Evolutionary conservation across 768 basidiomycete species (phyloP), one percentile per base, ranked within the genome.

Genomic region (Tubosaeta sp.): DNA sequence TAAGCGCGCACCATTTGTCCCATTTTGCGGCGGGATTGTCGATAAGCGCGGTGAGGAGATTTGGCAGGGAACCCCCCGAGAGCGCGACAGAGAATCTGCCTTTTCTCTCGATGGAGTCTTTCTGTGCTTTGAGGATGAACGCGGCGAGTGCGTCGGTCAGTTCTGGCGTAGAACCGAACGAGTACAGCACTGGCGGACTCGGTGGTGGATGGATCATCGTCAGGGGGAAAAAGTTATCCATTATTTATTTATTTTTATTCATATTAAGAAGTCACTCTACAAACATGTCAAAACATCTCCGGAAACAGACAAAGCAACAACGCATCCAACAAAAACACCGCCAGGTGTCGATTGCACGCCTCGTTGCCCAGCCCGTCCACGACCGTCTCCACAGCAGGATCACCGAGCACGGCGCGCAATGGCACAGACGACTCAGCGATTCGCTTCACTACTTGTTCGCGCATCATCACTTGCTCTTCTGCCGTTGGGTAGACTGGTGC

Each of bases 41-140:
- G 58, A 88, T 78, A 59, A 97, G 84, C 4, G 81, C 85, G 46
- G 71, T 76, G 60, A 99, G 83, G 71, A 88, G 79, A 61, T 82
- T 83, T 26, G 95, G 94, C 35, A 98, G 79, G 1, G 88, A 91
- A 8, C 97, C 95, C 11, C 97, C 97, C 5, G 93, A 95, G 63
- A 98, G 75, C 52, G 97, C 97, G 65, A 99, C 65, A 50, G 92
- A 88, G 77, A 99, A 99, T 55, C 81, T 82, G 65, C 86, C 89
- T 72, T 91, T 86, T 73, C 89, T 93, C 66, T 84, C 82, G 64
- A 98, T 77, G 35, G 95, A 82, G 25, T 97, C 92, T 55, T 81
- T 87, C 75, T 98, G 95, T 0, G 89, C 90, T 57, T 87, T 89
- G 60, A 88, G 56, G 48, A 97, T 81, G 68, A 95, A 98, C 43